A percentile compares a stretch with the other conserved stretches of the same genome.
These are phyloP conservation scores for Ophiocordyceps camponoti-rufipedis DNA, from an alignment of 2,329 filamentous ascomycete genomes.

Conservation along the genomic window DNA sequence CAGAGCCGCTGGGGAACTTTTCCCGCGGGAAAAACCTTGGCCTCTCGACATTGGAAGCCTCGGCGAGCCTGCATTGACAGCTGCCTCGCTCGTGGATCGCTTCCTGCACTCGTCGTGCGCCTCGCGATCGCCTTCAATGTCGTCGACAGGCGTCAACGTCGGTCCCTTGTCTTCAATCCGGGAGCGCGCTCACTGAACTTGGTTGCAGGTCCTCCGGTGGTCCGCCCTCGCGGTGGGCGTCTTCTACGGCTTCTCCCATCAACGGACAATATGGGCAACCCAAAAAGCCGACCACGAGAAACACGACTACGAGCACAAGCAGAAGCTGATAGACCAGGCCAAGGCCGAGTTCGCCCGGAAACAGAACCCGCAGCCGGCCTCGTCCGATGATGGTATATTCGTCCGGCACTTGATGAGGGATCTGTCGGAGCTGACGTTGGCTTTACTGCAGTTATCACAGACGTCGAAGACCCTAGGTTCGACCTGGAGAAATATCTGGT, in stretches of 20 bases:
- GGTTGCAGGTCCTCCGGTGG: conserved; percentile 77
- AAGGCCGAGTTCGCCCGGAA: conserved; percentile 74
- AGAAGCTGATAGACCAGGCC: conserved; percentile 78
- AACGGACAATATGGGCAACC: conserved; percentile 56
- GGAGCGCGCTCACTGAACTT: conserved; percentile 7
- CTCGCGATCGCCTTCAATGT: conserved; percentile 34
- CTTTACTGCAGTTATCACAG: conserved; percentile 17
- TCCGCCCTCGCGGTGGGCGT: conserved; percentile 81
- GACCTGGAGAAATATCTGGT: conserved; percentile 76
- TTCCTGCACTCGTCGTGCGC: conserved; percentile 19
- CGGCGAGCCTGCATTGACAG: conserved; percentile 24
- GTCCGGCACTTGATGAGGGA: neutral
- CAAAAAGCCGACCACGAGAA: conserved; percentile 54
- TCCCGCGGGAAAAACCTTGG: conserved; percentile 18
- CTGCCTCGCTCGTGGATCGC: conserved; percentile 16
- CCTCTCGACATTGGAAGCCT: conserved; percentile 10
- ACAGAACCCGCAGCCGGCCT: conserved; percentile 35
- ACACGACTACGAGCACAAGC: conserved; percentile 79
- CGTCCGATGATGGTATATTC: conserved; percentile 14
- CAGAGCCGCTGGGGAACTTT: neutral
- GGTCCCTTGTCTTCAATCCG: conserved; percentile 10
- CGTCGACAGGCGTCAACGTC: conserved; percentile 53
- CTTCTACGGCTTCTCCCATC: conserved; percentile 92
- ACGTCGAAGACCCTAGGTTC: conserved; percentile 77
- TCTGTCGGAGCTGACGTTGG: conserved; percentile 5